Evolutionary conservation across 306 rosid species (phyloP), one percentile per base, ranked within the genome.

Genomic region (Fragaria ananassa): DNA sequence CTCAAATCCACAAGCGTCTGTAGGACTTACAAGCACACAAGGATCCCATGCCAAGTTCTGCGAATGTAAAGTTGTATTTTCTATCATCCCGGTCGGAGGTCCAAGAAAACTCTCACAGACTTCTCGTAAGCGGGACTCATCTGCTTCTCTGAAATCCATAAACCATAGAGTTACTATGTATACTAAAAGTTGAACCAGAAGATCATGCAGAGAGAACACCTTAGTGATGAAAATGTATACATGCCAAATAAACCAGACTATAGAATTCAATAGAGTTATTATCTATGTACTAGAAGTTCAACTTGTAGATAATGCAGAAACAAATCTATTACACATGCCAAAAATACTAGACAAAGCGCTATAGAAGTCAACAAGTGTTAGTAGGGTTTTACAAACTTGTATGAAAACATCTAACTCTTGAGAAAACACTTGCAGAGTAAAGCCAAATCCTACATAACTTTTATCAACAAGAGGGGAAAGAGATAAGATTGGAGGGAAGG

Each of bases 11-110:
- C 53, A 67, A 64, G 67, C 9, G 3, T 4, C 53, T 35, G 60
- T 27, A 25, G 41, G 71, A 54, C 97, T 87, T 88, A 95, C 99
- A 64, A 95, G 97, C 66, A 92, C 90, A 82, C 69, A 81, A 79
- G 99, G 97, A 89, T 95, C 97, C 99, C 99, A 95, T 21, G 93
- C 92, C 39, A 79, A 75, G 81, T 80, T 82, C 75, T 89, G 91
- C 45, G 83, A 51, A 84, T 88, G 85, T 56, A 85, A 83, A 62
- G 89, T 80, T 70, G 84, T 74, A 47, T 87, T 88, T 65, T 79
- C 93, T 67, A 83, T 89, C 97, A 95, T 95, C 84, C 99, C 99
- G 27, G 93, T 87, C 18, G 99, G 99, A 79, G 97, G 99, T 83
- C 99, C 99, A 78, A 95, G 96, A 80, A 91, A 92, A 86, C 88